Evolutionary conservation across 495 filamentous ascomycete genomes (phyloP).

Genomic region (Aspergillus biplanus): DNA sequence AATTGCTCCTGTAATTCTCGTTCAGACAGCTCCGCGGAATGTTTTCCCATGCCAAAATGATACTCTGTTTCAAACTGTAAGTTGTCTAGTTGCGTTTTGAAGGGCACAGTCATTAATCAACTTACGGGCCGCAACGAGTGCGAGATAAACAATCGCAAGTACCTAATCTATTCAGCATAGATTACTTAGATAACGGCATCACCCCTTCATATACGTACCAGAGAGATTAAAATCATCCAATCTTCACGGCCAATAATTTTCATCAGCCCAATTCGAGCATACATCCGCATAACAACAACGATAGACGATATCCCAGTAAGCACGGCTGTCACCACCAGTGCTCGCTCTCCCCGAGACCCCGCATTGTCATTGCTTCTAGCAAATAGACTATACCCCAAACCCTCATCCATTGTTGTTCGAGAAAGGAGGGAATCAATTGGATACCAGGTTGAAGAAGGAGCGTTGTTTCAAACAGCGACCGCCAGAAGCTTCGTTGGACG

Average conservation of each 20-base stretch:
- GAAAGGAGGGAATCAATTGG: conserved; percentile 21
- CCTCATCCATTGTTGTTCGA: conserved; percentile 26
- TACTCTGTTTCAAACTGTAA: conserved; percentile 29
- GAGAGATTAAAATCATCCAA: conserved; percentile 36
- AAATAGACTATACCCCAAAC: conserved; percentile 22
- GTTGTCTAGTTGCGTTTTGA: background rate
- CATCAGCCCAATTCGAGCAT: conserved; percentile 39
- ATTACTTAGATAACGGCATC: background rate
- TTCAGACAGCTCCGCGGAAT: conserved; percentile 25
- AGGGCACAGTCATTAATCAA: background rate
- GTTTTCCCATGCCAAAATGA: conserved; percentile 37
- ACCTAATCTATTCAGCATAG: conserved; percentile 16
- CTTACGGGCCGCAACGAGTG: conserved; percentile 40
- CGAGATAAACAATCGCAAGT: conserved; percentile 39
- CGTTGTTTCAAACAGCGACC: background rate
- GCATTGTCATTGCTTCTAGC: conserved; percentile 27
- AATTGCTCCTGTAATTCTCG: conserved; percentile 32
- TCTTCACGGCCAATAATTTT: conserved; percentile 44
- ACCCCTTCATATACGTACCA: conserved; percentile 21
- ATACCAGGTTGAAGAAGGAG: conserved; percentile 8
- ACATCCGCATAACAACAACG: conserved; percentile 39
- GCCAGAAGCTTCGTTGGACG: background rate
- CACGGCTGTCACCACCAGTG: conserved; percentile 42
- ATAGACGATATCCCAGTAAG: conserved; percentile 34
- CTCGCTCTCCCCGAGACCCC: conserved; percentile 32